Evolutionary conservation across 768 basidiomycete species (phyloP), one percentile per base, ranked within the genome.

Genomic region (Porpolomopsis calyptriformis): DNA sequence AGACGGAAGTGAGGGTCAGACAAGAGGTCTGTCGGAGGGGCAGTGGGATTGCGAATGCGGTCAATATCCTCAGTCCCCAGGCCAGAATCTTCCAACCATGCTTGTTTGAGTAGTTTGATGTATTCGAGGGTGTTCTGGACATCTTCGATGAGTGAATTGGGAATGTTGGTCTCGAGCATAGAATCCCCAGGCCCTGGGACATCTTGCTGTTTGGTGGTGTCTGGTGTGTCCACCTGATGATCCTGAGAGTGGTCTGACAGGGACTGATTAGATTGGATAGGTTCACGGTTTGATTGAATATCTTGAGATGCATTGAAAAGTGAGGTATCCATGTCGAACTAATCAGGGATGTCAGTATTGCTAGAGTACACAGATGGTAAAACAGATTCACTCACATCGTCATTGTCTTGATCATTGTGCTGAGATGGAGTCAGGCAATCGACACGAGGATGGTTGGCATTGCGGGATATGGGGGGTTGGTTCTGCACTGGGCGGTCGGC

Each of bases 1-100:
- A 57, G 49, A 8, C 45, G 46, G 33, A 52, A 35, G 31, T 48
- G n/a, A 7, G 16, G 45, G 38, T 52, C 51, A 23, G 34, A 20
- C 24, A 53, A 18, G 2, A 49, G 34, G 26, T 37, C 47, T 18
- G 49, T 16, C 3, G 27, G 24, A 23, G 27, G 22, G 16, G 36
- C 19, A 18, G 34, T 27, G 12, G 52, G 52, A 39, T 52, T 53
- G 11, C 51, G 46, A 29, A 52, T 48, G 20, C 26, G 35, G 11
- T 45, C 37, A 19, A 52, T 20, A 25, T 25, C 31, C 6, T 52
- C 52, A 18, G 16, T 9, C 10, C 38, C 45, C 42, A 42, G 46
- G 19, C 22, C 35, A 23, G 19, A 26, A 19, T 49, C 48, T 25
- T 49, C 51, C 10, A 52, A 34, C 16, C 42, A 22, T 8, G 51